These are phyloP conservation scores for Austroboletus rostrupii DNA, from an alignment of 1,284 basidiomycete genomes.

Conservation along the genomic window DNA sequence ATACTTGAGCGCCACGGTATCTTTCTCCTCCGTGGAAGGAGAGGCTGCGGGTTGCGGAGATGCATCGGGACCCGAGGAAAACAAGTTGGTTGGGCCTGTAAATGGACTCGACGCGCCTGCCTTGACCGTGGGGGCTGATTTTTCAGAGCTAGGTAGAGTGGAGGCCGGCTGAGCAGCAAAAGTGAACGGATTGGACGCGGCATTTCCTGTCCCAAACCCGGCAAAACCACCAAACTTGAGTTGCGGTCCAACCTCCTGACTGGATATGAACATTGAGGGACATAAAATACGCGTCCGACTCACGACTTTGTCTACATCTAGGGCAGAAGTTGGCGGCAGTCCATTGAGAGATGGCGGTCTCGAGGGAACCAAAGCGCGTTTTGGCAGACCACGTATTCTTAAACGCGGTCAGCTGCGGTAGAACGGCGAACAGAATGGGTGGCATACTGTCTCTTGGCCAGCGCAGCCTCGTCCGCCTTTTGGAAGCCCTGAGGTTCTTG, in stretches of 20 bases:
- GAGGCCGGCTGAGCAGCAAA: constrained; percentile 25
- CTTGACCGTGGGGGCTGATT: constrained; percentile 23
- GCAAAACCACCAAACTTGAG: constrained; percentile 44
- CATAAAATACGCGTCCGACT: constrained; percentile 19
- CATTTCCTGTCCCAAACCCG: constrained; percentile 42
- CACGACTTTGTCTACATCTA: constrained; percentile 21
- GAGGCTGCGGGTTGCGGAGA: constrained; percentile 11
- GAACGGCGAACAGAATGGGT: background rate
- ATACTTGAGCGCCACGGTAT: constrained; percentile 49
- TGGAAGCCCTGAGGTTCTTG: constrained; percentile 42
- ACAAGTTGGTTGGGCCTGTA: constrained; percentile 3
- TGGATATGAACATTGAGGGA: constrained; percentile 5
- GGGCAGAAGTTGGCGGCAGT: constrained; percentile 11
- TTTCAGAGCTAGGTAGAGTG: constrained; percentile 3
- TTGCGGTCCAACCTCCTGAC: constrained; percentile 21
- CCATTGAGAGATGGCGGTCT: constrained; percentile 26
- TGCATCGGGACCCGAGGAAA: constrained; percentile 4
- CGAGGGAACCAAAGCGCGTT: constrained; percentile 35
- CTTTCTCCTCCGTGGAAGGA: constrained; percentile 26
- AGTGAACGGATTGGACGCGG: constrained; percentile 30
- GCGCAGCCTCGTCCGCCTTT: constrained; percentile 51
- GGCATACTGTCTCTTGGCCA: constrained; percentile 51
- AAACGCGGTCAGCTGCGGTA: constrained; percentile 10
- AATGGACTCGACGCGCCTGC: constrained; percentile 14
- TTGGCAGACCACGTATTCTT: constrained; percentile 59